Conservation (phyloP, 2,329 filamentous ascomycete species). For the Colletotrichum cuscutae region DNA sequence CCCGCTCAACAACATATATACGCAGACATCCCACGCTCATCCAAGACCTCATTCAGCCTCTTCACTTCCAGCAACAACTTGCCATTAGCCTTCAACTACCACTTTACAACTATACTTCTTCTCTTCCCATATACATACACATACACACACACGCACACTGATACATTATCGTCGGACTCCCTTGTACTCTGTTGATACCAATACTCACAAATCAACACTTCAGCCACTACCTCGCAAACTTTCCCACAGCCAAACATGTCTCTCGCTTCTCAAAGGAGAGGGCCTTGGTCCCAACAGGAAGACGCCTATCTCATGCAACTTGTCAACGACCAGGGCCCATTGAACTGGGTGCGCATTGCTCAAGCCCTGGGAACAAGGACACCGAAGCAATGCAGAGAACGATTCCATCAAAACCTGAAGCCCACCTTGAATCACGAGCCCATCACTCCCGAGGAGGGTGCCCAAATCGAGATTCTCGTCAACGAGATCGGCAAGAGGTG, state of each 20-base stretch:
- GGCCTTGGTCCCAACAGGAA: conserved; percentile 85
- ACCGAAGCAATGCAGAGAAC: conserved; percentile 94
- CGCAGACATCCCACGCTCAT: conserved; percentile 18
- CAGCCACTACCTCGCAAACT: background rate
- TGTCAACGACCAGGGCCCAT: conserved; percentile 76
- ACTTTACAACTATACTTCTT: background rate
- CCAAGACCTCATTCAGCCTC: conserved; percentile 10
- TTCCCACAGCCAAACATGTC: background rate
- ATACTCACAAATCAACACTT: background rate
- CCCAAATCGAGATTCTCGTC: conserved; percentile 81
- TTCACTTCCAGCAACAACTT: background rate
- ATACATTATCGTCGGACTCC: background rate
- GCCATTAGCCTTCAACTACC: background rate
- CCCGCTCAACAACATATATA: conserved; percentile 32
- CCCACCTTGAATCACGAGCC: conserved; percentile 78
- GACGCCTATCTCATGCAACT: conserved; percentile 77
- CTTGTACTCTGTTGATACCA: background rate
- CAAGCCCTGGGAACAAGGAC: conserved; percentile 79
- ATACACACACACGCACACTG: background rate
- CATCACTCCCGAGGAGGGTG: conserved; percentile 76
- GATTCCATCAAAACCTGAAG: conserved; percentile 94
- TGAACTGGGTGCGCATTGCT: conserved; percentile 93
- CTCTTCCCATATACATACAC: background rate
- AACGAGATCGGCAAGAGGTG: conserved; percentile 84
- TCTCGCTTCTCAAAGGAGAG: conserved; percentile 59